Evolutionary conservation across 2,329 filamentous ascomycete genomes (phyloP).

Genomic region (Stachybotrys elegans): DNA sequence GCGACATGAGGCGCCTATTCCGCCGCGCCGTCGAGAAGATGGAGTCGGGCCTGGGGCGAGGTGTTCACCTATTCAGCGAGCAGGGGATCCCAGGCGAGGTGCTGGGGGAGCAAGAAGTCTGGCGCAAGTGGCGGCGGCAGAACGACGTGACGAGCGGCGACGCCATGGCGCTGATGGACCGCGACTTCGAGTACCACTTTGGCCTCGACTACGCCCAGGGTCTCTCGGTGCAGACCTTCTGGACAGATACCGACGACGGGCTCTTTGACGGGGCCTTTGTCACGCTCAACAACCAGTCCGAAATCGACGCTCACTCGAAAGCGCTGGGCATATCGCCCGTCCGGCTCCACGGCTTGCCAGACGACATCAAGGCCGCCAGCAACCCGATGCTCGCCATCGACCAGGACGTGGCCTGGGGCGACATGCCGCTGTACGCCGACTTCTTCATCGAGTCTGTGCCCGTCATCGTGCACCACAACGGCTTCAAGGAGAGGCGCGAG

Average conservation of each 20-base stretch:
- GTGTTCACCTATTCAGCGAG: slow-evolving; percentile 11
- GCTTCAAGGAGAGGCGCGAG: slow-evolving; percentile 13
- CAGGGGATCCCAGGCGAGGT: slow-evolving; percentile 18
- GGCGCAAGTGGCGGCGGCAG: slow-evolving; percentile 25
- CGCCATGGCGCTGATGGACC: slow-evolving; percentile 4
- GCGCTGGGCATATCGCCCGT: slow-evolving; percentile 11
- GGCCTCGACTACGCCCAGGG: slow-evolving; percentile 21
- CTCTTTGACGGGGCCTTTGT: slow-evolving; percentile 16
- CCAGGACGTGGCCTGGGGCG: slow-evolving; percentile 10
- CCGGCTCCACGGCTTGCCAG: slow-evolving; percentile 13
- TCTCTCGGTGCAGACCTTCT: slow-evolving; percentile 14
- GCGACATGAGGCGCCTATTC: slow-evolving; percentile 13
- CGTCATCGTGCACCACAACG: slow-evolving; percentile 17
- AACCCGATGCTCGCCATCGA: slow-evolving; percentile 9
- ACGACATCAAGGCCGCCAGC: slow-evolving; percentile 9
- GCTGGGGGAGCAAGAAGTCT: slow-evolving; percentile 18
- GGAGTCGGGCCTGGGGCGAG: slow-evolving; percentile 4
- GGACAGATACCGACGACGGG: slow-evolving; percentile 10
- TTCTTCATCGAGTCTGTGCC: slow-evolving; percentile 16
- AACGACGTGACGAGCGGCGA: neutral
- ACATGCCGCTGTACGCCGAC: slow-evolving; percentile 16
- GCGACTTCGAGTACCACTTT: slow-evolving; percentile 17
- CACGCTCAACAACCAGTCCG: slow-evolving; percentile 11
- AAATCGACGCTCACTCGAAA: slow-evolving; percentile 12
- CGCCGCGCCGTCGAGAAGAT: slow-evolving; percentile 12